Base-by-base conservation (phyloP, 108 stramenopile genomes). In the Fistulifera solaris region DNA sequence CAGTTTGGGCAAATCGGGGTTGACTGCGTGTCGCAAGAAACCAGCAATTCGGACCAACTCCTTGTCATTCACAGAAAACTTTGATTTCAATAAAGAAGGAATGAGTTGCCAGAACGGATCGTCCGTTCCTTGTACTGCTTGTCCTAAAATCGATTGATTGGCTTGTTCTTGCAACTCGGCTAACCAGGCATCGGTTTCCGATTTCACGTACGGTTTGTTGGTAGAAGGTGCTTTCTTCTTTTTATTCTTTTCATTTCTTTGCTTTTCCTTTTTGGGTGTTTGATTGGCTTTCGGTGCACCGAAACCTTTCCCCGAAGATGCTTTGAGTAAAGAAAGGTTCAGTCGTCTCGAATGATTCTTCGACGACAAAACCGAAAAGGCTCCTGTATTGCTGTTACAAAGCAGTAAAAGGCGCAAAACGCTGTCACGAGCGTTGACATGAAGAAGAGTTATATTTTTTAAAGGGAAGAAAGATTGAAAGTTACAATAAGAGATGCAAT, bases 41-140 rank as follows among this genome's bases (percentile, higher is more conserved):
- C 83, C 80, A 27, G 88, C 88, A 16, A 89, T 70, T 22, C 88
- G 73, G 49, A 68, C 51, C 54, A 89, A 58, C 26, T 83, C 56
- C 0, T 66, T 47, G 59, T 89, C 81, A 10, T 79, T 68, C 16
- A 54, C 57, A 0, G 88, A 81, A 58, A 89, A 89, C 57, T 77
- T 63, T 15, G 80, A 78, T 23, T 67, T 52, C 27, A 89, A 78
- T 14, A 89, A 63, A 35, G 83, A 82, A 4, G 87, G 87, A 50
- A 89, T 72, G 0, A 84, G 58, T 48, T 80, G 71, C 83, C 83
- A 89, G 52, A 89, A 89, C 0, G 87, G 78, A 57, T 89, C 87
- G 51, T 70, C 72, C n/a, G 54, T 42, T 19, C 62, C 62, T 26
- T 22, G n/a, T 12, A 87, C 86, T 1, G 77, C 77, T 45, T 53